Percentiles rank a stretch among this genome's conserved stretches.
phyloP scores from a whole-genome alignment of 2,329 filamentous ascomycete species.

The Alternaria gansuensis region DNA sequence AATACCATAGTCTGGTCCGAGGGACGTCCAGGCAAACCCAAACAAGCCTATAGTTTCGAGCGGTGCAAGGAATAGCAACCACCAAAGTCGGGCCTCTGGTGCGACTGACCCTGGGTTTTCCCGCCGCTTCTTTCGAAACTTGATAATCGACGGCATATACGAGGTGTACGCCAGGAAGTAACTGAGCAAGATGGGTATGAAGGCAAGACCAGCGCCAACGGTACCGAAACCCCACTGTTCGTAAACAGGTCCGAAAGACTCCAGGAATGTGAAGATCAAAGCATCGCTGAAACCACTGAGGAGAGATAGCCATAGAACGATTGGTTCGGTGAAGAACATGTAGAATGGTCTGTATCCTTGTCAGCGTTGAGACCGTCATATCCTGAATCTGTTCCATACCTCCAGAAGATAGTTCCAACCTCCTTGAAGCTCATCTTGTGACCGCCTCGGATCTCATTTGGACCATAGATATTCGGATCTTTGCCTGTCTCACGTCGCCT shows the following conservation, averaged over 20 bases:
- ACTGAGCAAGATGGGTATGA: conserved; percentile 72
- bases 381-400: conserved; percentile 22
- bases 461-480: conserved; percentile 71
- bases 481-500: conserved; percentile 70
- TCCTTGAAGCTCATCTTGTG: conserved; percentile 56
- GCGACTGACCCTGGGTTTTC: conserved; percentile 60
- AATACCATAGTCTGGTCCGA: conserved; percentile 64
- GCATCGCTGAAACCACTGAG: conserved; percentile 77
- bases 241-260: conserved; percentile 73
- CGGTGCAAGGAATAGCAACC: conserved; percentile 69
- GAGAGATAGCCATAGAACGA: conserved; percentile 74
- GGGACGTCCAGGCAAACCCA: conserved; percentile 73
- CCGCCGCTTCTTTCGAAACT: conserved; percentile 58
- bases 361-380: not conserved
- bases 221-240: conserved; percentile 70
- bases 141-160: conserved; percentile 67
- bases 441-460: conserved; percentile 65
- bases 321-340: conserved; percentile 78
- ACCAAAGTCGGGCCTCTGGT: conserved; percentile 73
- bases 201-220: conserved; percentile 66
- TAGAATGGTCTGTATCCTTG: conserved; percentile 66
- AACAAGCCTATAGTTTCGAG: conserved; percentile 73
- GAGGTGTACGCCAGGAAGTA: conserved; percentile 70
- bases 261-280: conserved; percentile 79
- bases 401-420: conserved; percentile 58